Conservation (phyloP, 768 basidiomycete species). For the Artomyces pyxidatus region DNA sequence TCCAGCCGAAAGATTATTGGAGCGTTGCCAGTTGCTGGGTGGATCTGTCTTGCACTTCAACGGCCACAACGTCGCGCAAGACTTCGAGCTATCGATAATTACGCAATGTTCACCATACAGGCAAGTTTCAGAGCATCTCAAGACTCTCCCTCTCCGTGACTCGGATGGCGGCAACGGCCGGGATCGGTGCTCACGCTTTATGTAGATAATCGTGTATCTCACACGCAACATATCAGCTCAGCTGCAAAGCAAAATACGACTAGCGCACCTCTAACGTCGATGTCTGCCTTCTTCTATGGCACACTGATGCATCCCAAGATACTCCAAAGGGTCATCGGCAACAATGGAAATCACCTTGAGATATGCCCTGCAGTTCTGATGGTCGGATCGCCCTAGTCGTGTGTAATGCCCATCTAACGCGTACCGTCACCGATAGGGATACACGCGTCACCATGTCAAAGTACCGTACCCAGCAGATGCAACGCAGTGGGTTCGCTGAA, state of each 20-base stretch:
- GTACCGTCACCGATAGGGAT: conserved; percentile 39
- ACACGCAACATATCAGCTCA: neutral
- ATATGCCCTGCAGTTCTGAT: conserved; percentile 69
- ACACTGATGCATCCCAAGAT: conserved; percentile 86
- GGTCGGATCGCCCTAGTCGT: conserved; percentile 33
- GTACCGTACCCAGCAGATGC: conserved; percentile 28
- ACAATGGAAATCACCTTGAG: conserved; percentile 53
- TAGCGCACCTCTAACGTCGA: conserved; percentile 3
- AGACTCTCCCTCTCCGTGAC: no score
- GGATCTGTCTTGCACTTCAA: no score
- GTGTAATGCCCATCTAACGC: neutral
- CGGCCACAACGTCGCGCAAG: no score
- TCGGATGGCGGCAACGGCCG: neutral
- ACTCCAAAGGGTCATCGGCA: conserved; percentile 64
- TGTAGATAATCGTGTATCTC: neutral
- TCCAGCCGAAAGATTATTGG: no score
- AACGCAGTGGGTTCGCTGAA: no score
- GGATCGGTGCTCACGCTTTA: neutral
- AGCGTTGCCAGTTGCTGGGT: no score
- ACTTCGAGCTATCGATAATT: no score
- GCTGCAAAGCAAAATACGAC: neutral
- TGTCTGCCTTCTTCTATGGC: conserved; percentile 78
- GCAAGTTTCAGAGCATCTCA: no score
- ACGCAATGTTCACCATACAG: no score
- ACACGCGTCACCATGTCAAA: conserved; percentile 76